These are phyloP conservation scores for Ceratocystiopsis minuta DNA, from an alignment of 2,329 filamentous ascomycete genomes.

Conservation along the genomic window DNA sequence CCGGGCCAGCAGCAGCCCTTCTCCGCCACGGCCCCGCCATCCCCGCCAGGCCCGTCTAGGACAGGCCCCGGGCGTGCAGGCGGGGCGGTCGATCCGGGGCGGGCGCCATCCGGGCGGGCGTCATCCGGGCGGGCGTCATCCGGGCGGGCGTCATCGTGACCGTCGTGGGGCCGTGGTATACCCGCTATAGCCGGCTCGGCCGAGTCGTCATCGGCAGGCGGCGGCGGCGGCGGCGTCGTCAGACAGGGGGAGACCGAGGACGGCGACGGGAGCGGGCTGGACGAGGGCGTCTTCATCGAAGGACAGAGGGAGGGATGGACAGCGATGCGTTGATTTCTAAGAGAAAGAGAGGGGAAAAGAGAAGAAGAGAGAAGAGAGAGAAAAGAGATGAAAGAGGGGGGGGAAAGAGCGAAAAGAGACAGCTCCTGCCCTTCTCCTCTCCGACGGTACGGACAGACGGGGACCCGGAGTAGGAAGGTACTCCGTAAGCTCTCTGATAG, in stretches of 20 bases:
- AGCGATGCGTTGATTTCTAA: not conserved
- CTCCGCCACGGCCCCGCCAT: not conserved
- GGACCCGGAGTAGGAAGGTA: too few species aligned
- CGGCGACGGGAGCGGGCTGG: too few species aligned
- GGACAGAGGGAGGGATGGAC: not conserved
- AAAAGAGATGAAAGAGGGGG: too few species aligned
- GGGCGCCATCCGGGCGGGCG: slow-evolving; percentile 3
- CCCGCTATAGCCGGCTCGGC: too few species aligned
- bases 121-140: not conserved
- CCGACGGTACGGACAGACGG: too few species aligned
- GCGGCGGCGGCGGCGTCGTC: too few species aligned
- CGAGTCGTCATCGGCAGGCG: too few species aligned
- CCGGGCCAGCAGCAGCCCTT: too few species aligned
- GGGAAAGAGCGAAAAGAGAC: too few species aligned
- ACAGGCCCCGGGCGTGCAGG: slow-evolving; percentile 35
- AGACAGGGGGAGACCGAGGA: slow-evolving; percentile 8
- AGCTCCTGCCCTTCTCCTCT: too few species aligned
- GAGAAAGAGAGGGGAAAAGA: slow-evolving; percentile 1
- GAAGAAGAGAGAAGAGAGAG: not conserved
- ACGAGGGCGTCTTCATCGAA: slow-evolving; percentile 45
- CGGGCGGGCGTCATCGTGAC: not conserved
- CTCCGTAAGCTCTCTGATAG: too few species aligned
- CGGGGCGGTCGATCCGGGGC: slow-evolving; percentile 18
- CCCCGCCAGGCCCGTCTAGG: slow-evolving; percentile 21
- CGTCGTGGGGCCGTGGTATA: too few species aligned